phyloP scores from a whole-genome alignment of 2,329 filamentous ascomycete genomes.

The Tolypocladium cylindrosporum region DNA sequence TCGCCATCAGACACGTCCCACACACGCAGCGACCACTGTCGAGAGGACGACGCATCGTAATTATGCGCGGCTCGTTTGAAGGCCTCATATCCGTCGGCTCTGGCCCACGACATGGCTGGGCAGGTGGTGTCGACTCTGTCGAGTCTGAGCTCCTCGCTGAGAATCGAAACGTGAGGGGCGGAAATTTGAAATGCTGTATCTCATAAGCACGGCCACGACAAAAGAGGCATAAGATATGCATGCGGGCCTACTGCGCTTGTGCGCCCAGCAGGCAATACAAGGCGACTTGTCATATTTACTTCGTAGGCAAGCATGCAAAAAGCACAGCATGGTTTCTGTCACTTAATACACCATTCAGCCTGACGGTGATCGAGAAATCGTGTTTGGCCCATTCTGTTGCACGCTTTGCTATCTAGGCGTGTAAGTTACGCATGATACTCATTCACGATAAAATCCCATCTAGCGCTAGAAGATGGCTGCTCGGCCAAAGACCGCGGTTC shows the following conservation, averaged over 20 bases:
- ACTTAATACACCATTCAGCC: not conserved
- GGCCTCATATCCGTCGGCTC: not conserved
- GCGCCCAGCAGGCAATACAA: not conserved
- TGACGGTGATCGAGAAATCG: not conserved
- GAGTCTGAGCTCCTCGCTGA: not conserved
- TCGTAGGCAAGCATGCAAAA: not conserved
- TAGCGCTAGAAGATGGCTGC: no score
- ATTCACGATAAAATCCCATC: no score
- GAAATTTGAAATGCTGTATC: not conserved
- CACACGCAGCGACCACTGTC: not conserved
- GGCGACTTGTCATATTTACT: not conserved
- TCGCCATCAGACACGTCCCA: not conserved
- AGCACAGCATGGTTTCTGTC: not conserved
- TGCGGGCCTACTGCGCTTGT: not conserved
- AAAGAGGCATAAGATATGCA: not conserved
- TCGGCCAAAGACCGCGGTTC: no score
- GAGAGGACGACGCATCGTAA: not conserved
- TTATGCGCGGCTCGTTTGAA: not conserved
- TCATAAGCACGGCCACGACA: not conserved
- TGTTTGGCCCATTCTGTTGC: not conserved
- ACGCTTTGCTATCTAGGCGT: no score
- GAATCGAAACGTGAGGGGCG: not conserved
- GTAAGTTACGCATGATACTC: no score
- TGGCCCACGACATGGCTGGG: slow-evolving; percentile 1
- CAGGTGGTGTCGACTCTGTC: not conserved